These are phyloP conservation scores for Choiromyces venosus DNA, from an alignment of 495 filamentous ascomycete genomes.

Conservation along the genomic window DNA sequence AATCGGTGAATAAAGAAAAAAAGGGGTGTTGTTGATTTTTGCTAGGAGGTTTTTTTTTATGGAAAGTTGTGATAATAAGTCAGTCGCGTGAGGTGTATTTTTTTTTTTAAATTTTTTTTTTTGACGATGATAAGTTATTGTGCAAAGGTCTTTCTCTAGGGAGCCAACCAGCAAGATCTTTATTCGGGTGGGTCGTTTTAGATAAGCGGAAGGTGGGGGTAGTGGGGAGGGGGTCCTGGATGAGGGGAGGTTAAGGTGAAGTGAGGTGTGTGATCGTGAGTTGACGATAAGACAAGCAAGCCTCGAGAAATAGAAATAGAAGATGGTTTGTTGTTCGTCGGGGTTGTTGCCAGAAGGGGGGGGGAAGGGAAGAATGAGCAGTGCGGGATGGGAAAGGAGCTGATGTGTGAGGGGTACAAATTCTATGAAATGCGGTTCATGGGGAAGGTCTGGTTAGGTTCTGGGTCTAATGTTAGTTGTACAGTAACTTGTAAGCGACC, in stretches of 20 bases:
- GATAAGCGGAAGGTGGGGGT: constrained; percentile 13
- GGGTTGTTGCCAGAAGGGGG: not conserved
- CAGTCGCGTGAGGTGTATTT: constrained; percentile 30
- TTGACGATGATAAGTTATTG: not conserved
- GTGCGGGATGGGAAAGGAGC: not conserved
- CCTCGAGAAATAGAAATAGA: not conserved
- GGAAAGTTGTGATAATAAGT: constrained; percentile 13
- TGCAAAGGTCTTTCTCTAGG: constrained; percentile 10
- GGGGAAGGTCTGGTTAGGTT: not conserved
- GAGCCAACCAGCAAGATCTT: constrained; percentile 32
- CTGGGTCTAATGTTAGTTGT: not conserved
- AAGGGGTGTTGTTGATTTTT: not conserved
- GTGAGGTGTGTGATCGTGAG: not conserved
- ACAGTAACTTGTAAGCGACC: not conserved
- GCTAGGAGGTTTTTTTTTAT: constrained; percentile 7
- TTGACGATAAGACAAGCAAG: constrained; percentile 2
- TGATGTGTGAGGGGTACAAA: constrained; percentile 1
- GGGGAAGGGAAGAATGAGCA: not conserved
- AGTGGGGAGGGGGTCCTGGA: constrained; percentile 13
- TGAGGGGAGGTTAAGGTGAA: constrained; percentile 2
- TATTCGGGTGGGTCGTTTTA: constrained; percentile 23
- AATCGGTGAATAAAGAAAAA: not conserved
- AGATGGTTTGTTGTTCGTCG: not conserved
- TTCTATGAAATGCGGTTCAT: constrained; percentile 1
- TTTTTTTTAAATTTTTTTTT: not conserved